Evolutionary conservation across 202 grass and related monocot species (phyloP).

Genomic region (Saccharum hybrid): DNA sequence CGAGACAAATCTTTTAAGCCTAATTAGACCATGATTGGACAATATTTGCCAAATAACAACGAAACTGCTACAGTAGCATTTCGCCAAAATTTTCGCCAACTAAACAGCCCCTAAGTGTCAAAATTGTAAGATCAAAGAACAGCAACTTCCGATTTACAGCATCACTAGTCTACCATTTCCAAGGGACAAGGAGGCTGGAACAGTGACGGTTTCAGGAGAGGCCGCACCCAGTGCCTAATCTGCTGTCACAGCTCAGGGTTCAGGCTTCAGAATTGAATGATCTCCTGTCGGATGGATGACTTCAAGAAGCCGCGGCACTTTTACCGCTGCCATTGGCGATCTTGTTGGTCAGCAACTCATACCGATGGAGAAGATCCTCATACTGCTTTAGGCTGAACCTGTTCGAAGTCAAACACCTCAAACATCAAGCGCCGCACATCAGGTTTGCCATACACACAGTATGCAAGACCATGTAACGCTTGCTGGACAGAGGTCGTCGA

Average conservation of each 20-base stretch:
- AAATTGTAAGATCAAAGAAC: conserved; percentile 20
- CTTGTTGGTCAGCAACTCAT: conserved; percentile 3
- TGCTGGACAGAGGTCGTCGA: conserved; percentile 90
- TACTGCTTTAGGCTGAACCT: conserved; percentile 86
- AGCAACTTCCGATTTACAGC: conserved; percentile 5
- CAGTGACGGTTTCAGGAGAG: neutral
- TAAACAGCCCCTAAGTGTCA: conserved; percentile 34
- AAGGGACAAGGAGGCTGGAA: neutral
- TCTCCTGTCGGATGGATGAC: neutral
- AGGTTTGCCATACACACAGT: conserved; percentile 84
- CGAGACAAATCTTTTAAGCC: no score
- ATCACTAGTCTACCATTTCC: conserved; percentile 37
- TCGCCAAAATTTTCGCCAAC: no score
- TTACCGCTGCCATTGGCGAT: neutral
- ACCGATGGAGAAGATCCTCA: conserved; percentile 34
- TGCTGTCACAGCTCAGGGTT: neutral
- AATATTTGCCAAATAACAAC: no score
- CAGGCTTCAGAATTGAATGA: neutral
- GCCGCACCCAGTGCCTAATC: neutral
- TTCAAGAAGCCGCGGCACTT: neutral
- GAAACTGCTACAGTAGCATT: no score
- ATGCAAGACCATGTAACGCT: conserved; percentile 83
- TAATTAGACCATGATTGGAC: no score
- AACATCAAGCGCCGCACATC: conserved; percentile 96
- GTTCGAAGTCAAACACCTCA: conserved; percentile 95